Evolutionary conservation across 1,284 basidiomycete genomes (phyloP), one percentile per base, ranked within the genome.

Genomic region (Psilocybe mexicana): DNA sequence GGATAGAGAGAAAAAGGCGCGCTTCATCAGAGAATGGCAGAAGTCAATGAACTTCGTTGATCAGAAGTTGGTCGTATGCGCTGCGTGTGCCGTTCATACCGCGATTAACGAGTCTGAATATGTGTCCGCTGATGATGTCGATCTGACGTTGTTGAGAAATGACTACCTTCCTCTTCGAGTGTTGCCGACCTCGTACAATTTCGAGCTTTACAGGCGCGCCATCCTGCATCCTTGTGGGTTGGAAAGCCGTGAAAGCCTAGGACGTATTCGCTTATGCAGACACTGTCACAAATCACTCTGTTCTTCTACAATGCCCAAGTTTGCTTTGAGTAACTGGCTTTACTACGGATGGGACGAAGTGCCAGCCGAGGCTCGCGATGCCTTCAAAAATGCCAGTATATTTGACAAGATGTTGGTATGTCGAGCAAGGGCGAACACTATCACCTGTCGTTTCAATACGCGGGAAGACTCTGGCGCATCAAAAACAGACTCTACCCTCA

Each of bases 361-460:
- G 7, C 56, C 56, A 28, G 7, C 38, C 2, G 2, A 6, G 1
- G 36, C 40, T 2, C 14, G 38, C 14, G 6, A 43, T 5, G 42
- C 49, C 0, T 53, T 58, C 23, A 14, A 6, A 3, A 18, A 36
- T 2, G 6, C 50, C 5, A 38, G 42, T 6, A 42, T 58, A 26
- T 58, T 58, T 40, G 56, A 58, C 8, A 42, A 35, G 2, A 52
- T 47, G 40, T 44, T 60, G 2, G 25, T 60, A 0, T 18, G 51
- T 1, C 38, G 55, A 14, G 59, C 52, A 10, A 35, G 59, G 2
- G 38, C 24, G n/a, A 60, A 60, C 25, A 46, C 38, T 0, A 33
- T 61, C 5, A 49, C 30, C 12, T 61, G 56, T 30, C 53, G 49
- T 10, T 58, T 55, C 26, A 55, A 50, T 40, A 40, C 38, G 4